Conservation (phyloP, 2,329 filamentous ascomycete species). For the Fragosphaeria purpurea region DNA sequence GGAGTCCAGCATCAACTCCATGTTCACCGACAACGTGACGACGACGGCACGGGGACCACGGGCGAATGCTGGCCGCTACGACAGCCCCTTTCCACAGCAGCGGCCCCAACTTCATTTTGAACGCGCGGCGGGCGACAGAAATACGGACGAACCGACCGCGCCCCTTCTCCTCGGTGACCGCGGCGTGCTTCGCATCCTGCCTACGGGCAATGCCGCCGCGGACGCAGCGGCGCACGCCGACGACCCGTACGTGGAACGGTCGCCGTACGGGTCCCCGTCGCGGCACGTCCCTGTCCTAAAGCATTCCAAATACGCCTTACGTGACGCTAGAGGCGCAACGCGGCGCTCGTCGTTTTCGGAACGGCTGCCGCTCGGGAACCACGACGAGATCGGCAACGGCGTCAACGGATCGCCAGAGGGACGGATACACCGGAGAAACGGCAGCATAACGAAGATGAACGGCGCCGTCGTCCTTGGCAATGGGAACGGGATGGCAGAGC, state of each 20-base stretch:
- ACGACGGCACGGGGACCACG: slow-evolving; percentile 2
- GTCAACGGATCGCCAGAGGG: slow-evolving; percentile 14
- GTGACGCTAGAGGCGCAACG: slow-evolving; percentile 23
- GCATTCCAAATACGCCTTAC: slow-evolving; percentile 28
- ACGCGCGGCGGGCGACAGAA: slow-evolving; percentile 10
- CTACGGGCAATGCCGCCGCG: slow-evolving; percentile 8
- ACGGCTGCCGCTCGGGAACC: slow-evolving; percentile 2
- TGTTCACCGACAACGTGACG: slow-evolving; percentile 14
- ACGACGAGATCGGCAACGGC: slow-evolving; percentile 8
- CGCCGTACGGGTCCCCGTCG: slow-evolving; percentile 18
- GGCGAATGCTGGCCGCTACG: slow-evolving; percentile 5
- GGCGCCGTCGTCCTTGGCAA: background rate
- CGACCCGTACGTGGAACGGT: slow-evolving; percentile 16
- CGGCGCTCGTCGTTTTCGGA: slow-evolving; percentile 14
- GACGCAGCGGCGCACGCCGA: slow-evolving; percentile 16
- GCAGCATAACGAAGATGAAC: slow-evolving; percentile 5
- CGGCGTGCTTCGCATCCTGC: slow-evolving; percentile 26
- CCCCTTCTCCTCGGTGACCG: slow-evolving; percentile 27
- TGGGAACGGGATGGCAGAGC: slow-evolving; percentile 10
- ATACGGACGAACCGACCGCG: slow-evolving; percentile 2
- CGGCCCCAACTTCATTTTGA: slow-evolving; percentile 10
- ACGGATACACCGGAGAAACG: slow-evolving; percentile 2
- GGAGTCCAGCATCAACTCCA: slow-evolving; percentile 26
- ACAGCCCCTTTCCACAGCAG: slow-evolving; percentile 13
- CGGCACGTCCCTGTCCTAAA: slow-evolving; percentile 17